Base-by-base conservation (phyloP, 208 protist genomes). In the Strigomonas oncopelti region DNA sequence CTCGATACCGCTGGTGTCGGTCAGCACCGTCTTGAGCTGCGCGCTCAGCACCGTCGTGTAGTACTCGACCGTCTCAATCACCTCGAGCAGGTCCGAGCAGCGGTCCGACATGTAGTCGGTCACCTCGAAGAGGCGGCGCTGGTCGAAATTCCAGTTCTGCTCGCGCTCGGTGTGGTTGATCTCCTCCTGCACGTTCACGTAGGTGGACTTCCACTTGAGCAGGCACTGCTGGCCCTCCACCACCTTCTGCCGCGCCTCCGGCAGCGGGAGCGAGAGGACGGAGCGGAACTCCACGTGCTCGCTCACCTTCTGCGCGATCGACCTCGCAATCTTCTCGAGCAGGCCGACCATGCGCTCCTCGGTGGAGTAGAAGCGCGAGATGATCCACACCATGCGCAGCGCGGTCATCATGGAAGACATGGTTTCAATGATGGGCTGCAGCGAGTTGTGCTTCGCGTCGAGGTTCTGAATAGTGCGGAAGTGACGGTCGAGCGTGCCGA, bases 381-480 rank as follows among this genome's bases (percentile, higher is more conserved):
- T 99, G 73, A 99, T 98, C 98, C 98, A 99, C 51, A 99, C 98
- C 97, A 99, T 99, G 32, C 98, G 91, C 32, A 99, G 88, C 8
- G 96, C 97, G 55, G 95, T 98, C 94, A 99, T 99, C 95, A 99
- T 98, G 18, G 96, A 98, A 22, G 97, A 94, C 9, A 99, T 73
- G 1, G 96, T 98, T 73, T 99, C 97, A 67, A 95, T 94, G 67
- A 99, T 98, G 54, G 96, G 91, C 75, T 88, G 78, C 54, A 99
- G 79, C 34, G 87, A 95, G 48, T 80, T 78, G 52, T 77, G 72
- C 56, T 79, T 77, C 34, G 67, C 81, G 56, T 88, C 87, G 22
- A 97, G 82, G 63, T 92, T 83, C 24, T 96, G 82, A 67, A 99
- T 79, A 8, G 94, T 98, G 65, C 98, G 98, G 75, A 99, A 99